Conservation (phyloP, 306 rosid species). For the Elaeagnus macrophylla region DNA sequence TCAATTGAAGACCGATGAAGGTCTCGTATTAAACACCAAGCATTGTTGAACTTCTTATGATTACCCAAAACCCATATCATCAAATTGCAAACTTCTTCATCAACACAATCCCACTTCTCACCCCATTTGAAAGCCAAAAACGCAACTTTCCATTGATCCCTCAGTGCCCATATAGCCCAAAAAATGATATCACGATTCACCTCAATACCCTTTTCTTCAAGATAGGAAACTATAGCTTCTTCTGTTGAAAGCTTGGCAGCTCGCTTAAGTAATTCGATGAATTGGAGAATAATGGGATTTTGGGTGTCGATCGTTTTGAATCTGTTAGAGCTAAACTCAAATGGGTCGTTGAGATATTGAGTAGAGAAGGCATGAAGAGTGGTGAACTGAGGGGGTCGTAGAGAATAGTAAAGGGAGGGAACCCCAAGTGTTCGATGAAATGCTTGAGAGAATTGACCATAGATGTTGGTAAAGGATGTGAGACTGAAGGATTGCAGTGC, state of each 20-base stretch:
- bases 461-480: neutral
- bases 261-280: constrained; percentile 40
- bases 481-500: neutral
- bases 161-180: constrained; percentile 60
- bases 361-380: constrained; percentile 24
- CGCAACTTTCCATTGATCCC: constrained; percentile 56
- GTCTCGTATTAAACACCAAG: constrained; percentile 75
- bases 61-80: constrained; percentile 80
- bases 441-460: constrained; percentile 30
- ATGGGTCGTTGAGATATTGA: constrained; percentile 13
- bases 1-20: constrained; percentile 49
- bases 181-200: constrained; percentile 29
- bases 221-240: constrained; percentile 38
- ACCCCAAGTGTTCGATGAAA: constrained; percentile 48
- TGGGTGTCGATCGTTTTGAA: constrained; percentile 16
- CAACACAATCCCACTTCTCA: constrained; percentile 37
- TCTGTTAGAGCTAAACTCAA: constrained; percentile 17
- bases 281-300: constrained; percentile 28
- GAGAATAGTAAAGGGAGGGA: constrained; percentile 18
- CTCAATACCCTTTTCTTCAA: constrained; percentile 36
- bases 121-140: constrained; percentile 64
- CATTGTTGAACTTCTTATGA: constrained; percentile 51
- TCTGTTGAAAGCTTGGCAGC: constrained; percentile 28
- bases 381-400: constrained; percentile 17
- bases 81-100: constrained; percentile 55